Percentiles rank a stretch among this genome's conserved stretches.
phyloP scores from a whole-genome alignment of 208 protist species.

The Trypanosoma platydactyli region DNA sequence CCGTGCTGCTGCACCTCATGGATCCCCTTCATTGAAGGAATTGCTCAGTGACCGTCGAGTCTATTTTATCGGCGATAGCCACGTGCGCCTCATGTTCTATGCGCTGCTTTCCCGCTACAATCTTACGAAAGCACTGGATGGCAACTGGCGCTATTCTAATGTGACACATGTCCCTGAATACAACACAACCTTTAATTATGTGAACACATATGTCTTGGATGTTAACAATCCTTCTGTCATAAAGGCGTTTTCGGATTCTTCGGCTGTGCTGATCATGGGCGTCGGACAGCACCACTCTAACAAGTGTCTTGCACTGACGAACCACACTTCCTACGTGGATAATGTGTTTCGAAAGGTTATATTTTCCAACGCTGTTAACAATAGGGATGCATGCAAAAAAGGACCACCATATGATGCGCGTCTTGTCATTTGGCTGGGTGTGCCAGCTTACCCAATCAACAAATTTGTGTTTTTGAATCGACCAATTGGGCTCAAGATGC shows the following conservation, averaged over 20 bases:
- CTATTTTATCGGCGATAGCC: conserved; percentile 29
- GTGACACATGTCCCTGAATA: neutral
- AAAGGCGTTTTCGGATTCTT: conserved; percentile 11
- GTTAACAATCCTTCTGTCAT: neutral
- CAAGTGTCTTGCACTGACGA: conserved; percentile 12
- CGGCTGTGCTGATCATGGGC: conserved; percentile 17
- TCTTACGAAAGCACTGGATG: conserved; percentile 15
- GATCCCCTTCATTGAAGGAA: neutral
- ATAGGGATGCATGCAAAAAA: neutral
- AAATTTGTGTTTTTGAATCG: neutral
- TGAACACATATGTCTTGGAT: conserved; percentile 20
- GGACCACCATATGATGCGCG: neutral
- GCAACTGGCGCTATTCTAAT: conserved; percentile 14
- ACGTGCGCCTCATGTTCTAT: conserved; percentile 28
- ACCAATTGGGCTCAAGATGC: neutral
- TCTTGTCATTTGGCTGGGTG: neutral
- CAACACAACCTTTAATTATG: neutral
- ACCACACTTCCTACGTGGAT: conserved; percentile 13
- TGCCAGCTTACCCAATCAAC: neutral
- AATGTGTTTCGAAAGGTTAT: neutral
- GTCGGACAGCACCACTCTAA: conserved; percentile 27
- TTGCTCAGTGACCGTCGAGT: conserved; percentile 7
- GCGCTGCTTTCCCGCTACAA: conserved; percentile 20
- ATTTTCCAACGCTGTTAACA: neutral
- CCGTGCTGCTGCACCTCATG: neutral